Conservation (phyloP, 106 monocot genomes). For the Platanthera guangdongensis region DNA sequence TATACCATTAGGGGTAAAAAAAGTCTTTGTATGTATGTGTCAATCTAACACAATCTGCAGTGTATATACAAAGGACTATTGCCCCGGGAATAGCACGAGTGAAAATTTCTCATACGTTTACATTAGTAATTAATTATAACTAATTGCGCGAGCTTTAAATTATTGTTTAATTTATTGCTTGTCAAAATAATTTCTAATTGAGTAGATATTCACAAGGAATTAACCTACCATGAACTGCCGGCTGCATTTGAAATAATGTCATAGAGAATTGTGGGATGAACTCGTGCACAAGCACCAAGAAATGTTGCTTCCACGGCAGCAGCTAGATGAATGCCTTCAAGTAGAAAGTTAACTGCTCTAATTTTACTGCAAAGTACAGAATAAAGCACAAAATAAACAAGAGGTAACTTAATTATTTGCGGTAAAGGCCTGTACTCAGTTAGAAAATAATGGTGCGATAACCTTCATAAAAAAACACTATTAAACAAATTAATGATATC, state of each 20-base stretch:
- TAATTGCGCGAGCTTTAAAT: no score
- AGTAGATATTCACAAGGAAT: not conserved
- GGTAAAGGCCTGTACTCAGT: not conserved
- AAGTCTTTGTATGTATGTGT: no score
- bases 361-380: constrained; percentile 59
- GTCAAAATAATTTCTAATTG: no score
- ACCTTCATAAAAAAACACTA: not conserved
- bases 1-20: no score
- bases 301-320: constrained; percentile 83
- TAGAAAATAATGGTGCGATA: not conserved
- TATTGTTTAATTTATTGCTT: no score
- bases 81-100: no score
- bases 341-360: constrained; percentile 63
- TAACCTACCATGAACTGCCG: constrained; percentile 82
- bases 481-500: not conserved
- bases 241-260: constrained; percentile 97
- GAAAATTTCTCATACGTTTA: no score
- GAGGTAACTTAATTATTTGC: not conserved
- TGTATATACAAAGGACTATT: no score
- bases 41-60: no score
- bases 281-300: constrained; percentile 71
- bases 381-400: constrained; percentile 5
- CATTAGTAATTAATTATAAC: no score
- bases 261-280: constrained; percentile 86
- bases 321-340: constrained; percentile 84